These are phyloP conservation scores for Pyracantha coccinea DNA, from an alignment of 331 rosid species.

Conservation along the genomic window DNA sequence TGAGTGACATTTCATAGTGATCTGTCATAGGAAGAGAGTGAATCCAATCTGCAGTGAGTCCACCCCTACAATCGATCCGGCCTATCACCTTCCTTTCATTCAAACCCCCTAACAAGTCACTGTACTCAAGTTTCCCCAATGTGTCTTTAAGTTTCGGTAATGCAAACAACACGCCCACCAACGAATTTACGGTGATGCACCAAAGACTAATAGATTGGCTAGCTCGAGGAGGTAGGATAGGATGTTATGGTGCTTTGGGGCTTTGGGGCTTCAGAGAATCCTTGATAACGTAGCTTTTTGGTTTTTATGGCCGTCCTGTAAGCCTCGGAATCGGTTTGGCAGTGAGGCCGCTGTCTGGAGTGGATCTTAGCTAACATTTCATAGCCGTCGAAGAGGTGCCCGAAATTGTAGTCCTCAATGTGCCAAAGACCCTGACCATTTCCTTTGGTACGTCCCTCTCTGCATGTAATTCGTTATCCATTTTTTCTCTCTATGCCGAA, in stretches of 20 bases:
- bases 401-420: slow-evolving; percentile 31
- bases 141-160: slow-evolving; percentile 92
- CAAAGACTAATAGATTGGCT: slow-evolving; percentile 53
- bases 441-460: too few species aligned
- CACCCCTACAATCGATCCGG: slow-evolving; percentile 52
- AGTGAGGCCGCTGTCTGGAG: slow-evolving; percentile 36
- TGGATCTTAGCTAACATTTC: slow-evolving; percentile 69
- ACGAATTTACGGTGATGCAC: slow-evolving; percentile 76
- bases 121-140: slow-evolving; percentile 54
- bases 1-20: slow-evolving; percentile 78
- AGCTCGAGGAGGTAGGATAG: slow-evolving; percentile 61
- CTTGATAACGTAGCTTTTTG: slow-evolving; percentile 67
- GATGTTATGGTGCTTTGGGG: slow-evolving; percentile 49
- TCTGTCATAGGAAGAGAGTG: slow-evolving; percentile 76
- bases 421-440: too few species aligned
- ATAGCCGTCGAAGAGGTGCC: slow-evolving; percentile 92
- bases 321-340: slow-evolving; percentile 62
- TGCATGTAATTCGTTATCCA: too few species aligned
- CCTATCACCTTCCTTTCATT: slow-evolving; percentile 66
- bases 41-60: slow-evolving; percentile 76
- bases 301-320: slow-evolving; percentile 66
- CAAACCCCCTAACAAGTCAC: slow-evolving; percentile 68
- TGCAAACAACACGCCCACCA: slow-evolving; percentile 78
- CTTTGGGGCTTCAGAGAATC: slow-evolving; percentile 81
- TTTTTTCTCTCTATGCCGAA: too few species aligned